phyloP scores from a whole-genome alignment of 2,329 filamentous ascomycete species.

The Colletotrichum orchidophilum region DNA sequence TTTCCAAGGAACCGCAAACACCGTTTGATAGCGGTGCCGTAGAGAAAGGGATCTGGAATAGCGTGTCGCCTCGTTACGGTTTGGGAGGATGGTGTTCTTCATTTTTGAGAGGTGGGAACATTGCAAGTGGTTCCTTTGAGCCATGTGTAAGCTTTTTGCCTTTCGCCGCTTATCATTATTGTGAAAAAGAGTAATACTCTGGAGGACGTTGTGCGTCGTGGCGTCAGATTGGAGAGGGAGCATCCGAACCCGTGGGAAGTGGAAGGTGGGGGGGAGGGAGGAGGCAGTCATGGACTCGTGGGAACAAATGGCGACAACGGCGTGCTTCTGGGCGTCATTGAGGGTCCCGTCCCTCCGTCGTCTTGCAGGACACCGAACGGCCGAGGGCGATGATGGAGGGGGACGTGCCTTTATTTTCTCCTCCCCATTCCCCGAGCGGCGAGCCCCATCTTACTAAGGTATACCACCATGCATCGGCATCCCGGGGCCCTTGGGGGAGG shows the following conservation, averaged over 20 bases:
- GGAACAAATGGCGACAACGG: slow-evolving; percentile 2
- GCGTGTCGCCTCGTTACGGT: too few species aligned
- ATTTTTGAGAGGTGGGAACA: too few species aligned
- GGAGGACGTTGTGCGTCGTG: neutral
- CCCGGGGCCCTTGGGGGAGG: neutral
- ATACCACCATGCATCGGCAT: neutral
- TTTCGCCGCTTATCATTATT: neutral
- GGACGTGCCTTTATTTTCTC: neutral
- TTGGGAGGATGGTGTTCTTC: neutral
- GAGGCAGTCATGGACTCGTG: neutral
- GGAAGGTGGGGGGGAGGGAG: neutral
- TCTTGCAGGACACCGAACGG: neutral
- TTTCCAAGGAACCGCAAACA: neutral
- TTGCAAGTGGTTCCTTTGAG: too few species aligned
- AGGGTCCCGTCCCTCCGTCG: neutral
- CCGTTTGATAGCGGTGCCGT: neutral
- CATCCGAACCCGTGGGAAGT: slow-evolving; percentile 9
- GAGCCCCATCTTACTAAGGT: neutral
- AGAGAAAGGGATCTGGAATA: neutral
- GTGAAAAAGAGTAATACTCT: neutral
- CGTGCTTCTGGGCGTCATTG: neutral
- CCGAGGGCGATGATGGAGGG: neutral
- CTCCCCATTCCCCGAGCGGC: neutral
- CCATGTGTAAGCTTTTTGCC: neutral
- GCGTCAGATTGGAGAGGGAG: slow-evolving; percentile 15